Base-by-base conservation (phyloP, 1,284 basidiomycete genomes). In the Irpex rosettiformis region DNA sequence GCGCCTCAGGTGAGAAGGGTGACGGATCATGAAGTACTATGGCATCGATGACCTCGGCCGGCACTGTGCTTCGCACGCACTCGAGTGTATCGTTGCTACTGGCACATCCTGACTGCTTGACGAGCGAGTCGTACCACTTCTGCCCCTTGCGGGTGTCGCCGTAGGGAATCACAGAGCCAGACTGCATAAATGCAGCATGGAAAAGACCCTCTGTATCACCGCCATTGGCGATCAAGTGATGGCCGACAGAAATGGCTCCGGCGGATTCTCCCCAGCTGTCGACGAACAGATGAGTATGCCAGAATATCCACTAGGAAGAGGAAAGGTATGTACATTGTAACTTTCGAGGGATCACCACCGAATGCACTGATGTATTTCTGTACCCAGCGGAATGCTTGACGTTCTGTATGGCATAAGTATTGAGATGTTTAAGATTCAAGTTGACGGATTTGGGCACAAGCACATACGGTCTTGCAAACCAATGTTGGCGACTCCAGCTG, bases 301-400 rank as follows among this genome's bases (percentile, higher is more conserved):
- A n/a, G n/a, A n/a, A n/a, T n/a, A n/a, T n/a, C n/a, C n/a, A 37
- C 30, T 37, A 37, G 30, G 10, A 73, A 25, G 72, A 18, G 6
- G n/a, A 49, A 28, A 25, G 49, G 48, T 51, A n/a, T n/a, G n/a
- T n/a, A 68, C 70, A 73, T 70, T n/a, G 66, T 74, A 10, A 74
- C 69, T 57, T 75, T 73, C 6, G 59, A 63, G 1, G 70, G 68
- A 60, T 80, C 76, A 3, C 79, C 79, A 5, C 79, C 76, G 61
- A 79, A 79, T 0, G 65, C 65, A 7, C 61, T 55, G 52, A 81
- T 79, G 60, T 80, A 74, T 55, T 73, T 61, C 29, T 78, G 72
- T 0, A 81, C 67, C 87, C 88, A 91, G 59, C 82, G 68, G 13
- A 91, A 68, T 0, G 85, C 85, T 40, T 76, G 66, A 8, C 79